These are phyloP conservation scores for Clonostachys rosea DNA, from an alignment of 2,329 filamentous ascomycete genomes.

Conservation along the genomic window DNA sequence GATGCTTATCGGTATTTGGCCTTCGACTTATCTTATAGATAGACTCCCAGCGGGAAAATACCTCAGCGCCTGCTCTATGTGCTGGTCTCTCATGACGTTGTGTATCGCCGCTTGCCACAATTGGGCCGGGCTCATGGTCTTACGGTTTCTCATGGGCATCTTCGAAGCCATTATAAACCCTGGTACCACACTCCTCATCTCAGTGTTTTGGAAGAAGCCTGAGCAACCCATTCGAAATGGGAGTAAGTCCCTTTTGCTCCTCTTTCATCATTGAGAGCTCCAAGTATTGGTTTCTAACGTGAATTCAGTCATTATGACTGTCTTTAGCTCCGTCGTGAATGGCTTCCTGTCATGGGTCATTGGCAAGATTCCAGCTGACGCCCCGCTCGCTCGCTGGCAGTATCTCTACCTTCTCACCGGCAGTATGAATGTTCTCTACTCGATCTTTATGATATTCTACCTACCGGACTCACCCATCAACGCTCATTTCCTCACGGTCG, in stretches of 20 bases:
- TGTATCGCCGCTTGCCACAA: background rate
- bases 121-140: background rate
- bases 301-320: background rate
- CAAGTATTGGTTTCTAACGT: background rate
- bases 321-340: conserved; percentile 1
- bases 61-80: background rate
- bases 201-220: background rate
- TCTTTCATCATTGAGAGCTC: background rate
- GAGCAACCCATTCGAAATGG: background rate
- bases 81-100: background rate
- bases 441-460: background rate
- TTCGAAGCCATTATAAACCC: background rate
- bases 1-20: background rate
- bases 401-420: conserved; percentile 1
- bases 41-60: background rate
- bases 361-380: conserved; percentile 14
- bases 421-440: background rate
- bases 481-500: conserved; percentile 36
- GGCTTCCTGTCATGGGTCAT: conserved; percentile 1
- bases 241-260: background rate
- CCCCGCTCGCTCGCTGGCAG: conserved; percentile 6
- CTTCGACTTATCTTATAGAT: background rate
- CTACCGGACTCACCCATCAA: conserved; percentile 1
- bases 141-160: background rate
- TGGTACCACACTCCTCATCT: background rate